Conservation (phyloP, 2,329 filamentous ascomycete genomes). For the Aspergillus novoparasiticus region DNA sequence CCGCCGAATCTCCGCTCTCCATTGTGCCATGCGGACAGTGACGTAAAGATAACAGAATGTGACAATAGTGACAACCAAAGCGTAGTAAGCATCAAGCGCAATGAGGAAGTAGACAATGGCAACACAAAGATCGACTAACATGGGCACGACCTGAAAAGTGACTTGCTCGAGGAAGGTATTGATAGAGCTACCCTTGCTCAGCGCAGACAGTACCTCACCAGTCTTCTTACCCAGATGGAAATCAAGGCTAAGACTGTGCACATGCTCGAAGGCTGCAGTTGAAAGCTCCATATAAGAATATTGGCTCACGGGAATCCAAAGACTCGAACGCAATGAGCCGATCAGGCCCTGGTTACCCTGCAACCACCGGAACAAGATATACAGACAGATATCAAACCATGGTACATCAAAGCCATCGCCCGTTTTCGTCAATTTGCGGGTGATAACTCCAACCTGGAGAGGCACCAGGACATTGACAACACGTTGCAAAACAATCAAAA, state of each 20-base stretch:
- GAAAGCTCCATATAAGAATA: constrained; percentile 95
- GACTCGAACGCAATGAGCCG: constrained; percentile 75
- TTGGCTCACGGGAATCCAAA: constrained; percentile 97
- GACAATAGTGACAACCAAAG: constrained; percentile 83
- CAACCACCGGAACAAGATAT: constrained; percentile 76
- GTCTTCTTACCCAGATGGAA: constrained; percentile 97
- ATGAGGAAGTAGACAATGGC: constrained; percentile 81
- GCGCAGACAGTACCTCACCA: constrained; percentile 89
- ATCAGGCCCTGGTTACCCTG: constrained; percentile 89
- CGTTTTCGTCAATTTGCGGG: constrained; percentile 68
- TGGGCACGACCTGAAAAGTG: constrained; percentile 92
- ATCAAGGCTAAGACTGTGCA: constrained; percentile 90
- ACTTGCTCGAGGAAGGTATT: constrained; percentile 96
- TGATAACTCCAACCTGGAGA: constrained; percentile 76
- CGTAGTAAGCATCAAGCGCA: constrained; percentile 84
- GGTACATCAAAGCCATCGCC: constrained; percentile 62
- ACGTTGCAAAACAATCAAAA: constrained; percentile 77
- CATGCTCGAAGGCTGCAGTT: constrained; percentile 94
- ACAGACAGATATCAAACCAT: constrained; percentile 73
- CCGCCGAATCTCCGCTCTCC: constrained; percentile 84
- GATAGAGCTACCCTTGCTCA: constrained; percentile 95
- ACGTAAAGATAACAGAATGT: constrained; percentile 97
- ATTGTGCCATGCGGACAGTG: constrained; percentile 93
- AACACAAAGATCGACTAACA: constrained; percentile 85
- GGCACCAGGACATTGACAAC: constrained; percentile 86